Base-by-base conservation (phyloP, 768 basidiomycete species). In the Mycena haematopus region DNA sequence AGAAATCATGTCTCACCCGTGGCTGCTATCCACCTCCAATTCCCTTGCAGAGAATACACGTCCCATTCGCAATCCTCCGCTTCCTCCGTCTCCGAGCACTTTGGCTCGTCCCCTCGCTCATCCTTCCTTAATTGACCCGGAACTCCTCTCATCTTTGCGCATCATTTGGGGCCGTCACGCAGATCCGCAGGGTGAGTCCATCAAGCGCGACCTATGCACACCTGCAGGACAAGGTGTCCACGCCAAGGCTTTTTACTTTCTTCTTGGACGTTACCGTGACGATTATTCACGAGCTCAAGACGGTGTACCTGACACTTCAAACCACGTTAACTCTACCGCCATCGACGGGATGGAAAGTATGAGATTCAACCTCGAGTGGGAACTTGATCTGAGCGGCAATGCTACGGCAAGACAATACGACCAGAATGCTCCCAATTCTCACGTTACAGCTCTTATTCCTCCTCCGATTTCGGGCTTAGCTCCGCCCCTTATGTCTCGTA, bases 181-280 rank as follows among this genome's bases (percentile, higher is more conserved):
- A 19, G 85, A 91, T 62, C 61, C 78, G 15, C 70, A 74, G 4
- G 81, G 82, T 8, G 80, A 85, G 17, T 73, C 71, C 27, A 90
- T 93, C 70, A 83, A 80, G 58, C 73, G 79, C 24, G 91, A 93
- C 69, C 79, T 93, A 7, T 84, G 91, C 65, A 84, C 88, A 29
- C 87, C 89, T 13, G 80, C 83, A 19, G 91, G 88, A 21, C 78
- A 84, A 54, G 91, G 90, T 14, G 84, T 85, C 10, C 84, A 92
- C 62, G 90, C 92, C 11, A 96, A 96, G 72, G 92, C 91, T 0
- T 95, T 95, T 74, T 96, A 95, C 72, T 93, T 90, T 71, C 83
- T 96, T 38, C 83, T 96, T 21, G 79, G 85, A 42, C 84, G 84
- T 73, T 91, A 93, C 69, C 85, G 91, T 61, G 88, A 93, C 68